Percentiles rank a stretch among this genome's conserved stretches.
phyloP scores from a whole-genome alignment of 2,329 filamentous ascomycete genomes.

The Fusarium miscanthi region DNA sequence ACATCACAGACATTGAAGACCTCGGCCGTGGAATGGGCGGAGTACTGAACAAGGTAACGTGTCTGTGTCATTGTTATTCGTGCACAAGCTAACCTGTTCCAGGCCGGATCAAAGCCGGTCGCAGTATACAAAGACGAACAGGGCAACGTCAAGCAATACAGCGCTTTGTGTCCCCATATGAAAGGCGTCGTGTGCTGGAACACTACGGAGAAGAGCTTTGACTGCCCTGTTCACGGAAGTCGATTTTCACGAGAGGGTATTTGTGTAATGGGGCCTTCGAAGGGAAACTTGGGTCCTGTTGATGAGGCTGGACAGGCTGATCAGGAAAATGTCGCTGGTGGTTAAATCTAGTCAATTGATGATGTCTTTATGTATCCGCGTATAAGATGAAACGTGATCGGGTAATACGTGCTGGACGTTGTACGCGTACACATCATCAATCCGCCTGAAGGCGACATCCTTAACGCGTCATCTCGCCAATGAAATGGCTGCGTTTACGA shows the following conservation, averaged over 20 bases:
- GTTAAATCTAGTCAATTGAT: neutral
- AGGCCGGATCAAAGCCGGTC: slow-evolving; percentile 54
- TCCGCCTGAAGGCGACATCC: neutral
- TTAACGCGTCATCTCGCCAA: slow-evolving; percentile 26
- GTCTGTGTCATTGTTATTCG: fast-evolving
- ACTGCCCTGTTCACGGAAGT: slow-evolving; percentile 62
- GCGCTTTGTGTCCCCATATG: slow-evolving; percentile 66
- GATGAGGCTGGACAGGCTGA: slow-evolving; percentile 8
- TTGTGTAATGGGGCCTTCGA: slow-evolving; percentile 30
- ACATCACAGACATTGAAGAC: slow-evolving; percentile 68
- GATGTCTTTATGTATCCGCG: neutral
- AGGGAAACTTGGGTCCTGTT: slow-evolving; percentile 14
- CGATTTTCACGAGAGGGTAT: slow-evolving; percentile 46
- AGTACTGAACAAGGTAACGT: slow-evolving; percentile 58
- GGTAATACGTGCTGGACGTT: neutral
- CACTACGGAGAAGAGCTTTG: slow-evolving; percentile 62
- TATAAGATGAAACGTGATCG: neutral
- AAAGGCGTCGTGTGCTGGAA: slow-evolving; percentile 69
- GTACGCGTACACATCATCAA: slow-evolving; percentile 28
- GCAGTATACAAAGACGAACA: slow-evolving; percentile 68
- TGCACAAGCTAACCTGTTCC: neutral
- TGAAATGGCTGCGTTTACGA: neutral
- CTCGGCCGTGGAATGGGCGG: slow-evolving; percentile 61
- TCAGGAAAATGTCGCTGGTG: slow-evolving; percentile 12
- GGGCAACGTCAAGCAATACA: slow-evolving; percentile 61